Evolutionary conservation across 306 rosid genomes (phyloP).

Genomic region (Heteromeles arbutifolia): DNA sequence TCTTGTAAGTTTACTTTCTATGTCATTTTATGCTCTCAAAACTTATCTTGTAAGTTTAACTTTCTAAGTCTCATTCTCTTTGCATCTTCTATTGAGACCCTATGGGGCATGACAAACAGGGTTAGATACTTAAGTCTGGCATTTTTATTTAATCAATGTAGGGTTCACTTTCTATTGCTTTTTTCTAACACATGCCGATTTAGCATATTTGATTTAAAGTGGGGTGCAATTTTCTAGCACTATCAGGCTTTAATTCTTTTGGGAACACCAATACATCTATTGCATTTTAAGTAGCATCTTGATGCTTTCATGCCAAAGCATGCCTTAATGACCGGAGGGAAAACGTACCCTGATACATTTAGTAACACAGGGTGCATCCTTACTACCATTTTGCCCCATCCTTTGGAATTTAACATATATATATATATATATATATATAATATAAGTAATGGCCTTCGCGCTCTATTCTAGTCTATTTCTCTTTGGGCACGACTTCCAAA

Average conservation of each 20-base stretch:
- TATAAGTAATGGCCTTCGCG: too few relatives aligned
- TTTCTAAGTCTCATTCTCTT: conserved; percentile 7
- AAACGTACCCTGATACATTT: neutral
- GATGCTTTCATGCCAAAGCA: neutral
- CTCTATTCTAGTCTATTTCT: too few relatives aligned
- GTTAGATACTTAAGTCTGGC: neutral
- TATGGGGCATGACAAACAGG: neutral
- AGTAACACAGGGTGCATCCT: neutral
- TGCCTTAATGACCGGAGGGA: neutral
- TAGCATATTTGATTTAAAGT: neutral
- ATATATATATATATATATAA: too few relatives aligned
- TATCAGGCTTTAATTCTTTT: neutral
- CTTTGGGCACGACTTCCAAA: too few relatives aligned
- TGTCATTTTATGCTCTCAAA: conserved; percentile 42
- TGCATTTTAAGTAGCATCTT: neutral
- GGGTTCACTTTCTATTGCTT: neutral
- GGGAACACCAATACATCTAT: neutral
- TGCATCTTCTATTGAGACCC: neutral
- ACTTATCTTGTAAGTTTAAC: conserved; percentile 52
- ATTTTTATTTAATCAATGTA: neutral
- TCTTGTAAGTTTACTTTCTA: conserved; percentile 41
- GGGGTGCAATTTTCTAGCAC: neutral
- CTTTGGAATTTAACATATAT: neutral
- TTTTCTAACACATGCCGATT: neutral
- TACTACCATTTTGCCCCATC: neutral